phyloP scores from a whole-genome alignment of 202 grass and related monocot species.

The Zizania palustris region DNA sequence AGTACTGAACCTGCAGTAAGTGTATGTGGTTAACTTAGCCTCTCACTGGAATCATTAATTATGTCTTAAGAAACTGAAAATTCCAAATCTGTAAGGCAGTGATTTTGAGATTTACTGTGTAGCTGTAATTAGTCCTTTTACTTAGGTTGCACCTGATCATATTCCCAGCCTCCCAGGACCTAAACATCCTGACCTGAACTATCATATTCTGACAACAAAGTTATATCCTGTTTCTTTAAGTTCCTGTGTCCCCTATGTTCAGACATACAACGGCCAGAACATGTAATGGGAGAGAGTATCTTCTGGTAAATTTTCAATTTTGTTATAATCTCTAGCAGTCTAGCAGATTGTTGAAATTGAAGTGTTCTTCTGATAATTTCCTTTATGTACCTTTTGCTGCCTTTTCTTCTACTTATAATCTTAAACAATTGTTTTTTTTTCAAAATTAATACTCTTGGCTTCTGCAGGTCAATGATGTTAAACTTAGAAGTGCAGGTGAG shows the following conservation, averaged over 20 bases:
- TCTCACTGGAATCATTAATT: not conserved
- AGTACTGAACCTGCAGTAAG: not conserved
- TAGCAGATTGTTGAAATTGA: conserved; percentile 12
- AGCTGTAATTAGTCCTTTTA: not conserved
- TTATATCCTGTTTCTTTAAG: conserved; percentile 11
- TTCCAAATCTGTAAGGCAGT: not conserved
- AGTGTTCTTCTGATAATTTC: conserved; percentile 12
- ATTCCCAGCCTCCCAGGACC: not conserved
- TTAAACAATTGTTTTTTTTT: not conserved
- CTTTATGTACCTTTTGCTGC: not conserved
- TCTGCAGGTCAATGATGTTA: conserved; percentile 82
- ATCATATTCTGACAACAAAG: not conserved
- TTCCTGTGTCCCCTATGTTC: not conserved
- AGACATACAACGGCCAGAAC: not conserved
- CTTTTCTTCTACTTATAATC: not conserved
- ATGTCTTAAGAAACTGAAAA: not conserved
- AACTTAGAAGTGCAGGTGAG: conserved; percentile 87
- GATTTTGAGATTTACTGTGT: not conserved
- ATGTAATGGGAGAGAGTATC: not conserved
- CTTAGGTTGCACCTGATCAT: conserved; percentile 4
- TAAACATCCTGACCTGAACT: too few species aligned
- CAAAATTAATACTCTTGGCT: conserved; percentile 33
- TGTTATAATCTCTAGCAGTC: too few species aligned
- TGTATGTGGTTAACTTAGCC: not conserved
- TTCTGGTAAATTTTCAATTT: not conserved